A percentile compares a stretch with the other conserved stretches of the same genome.
phyloP scores from a whole-genome alignment of 371 early-diverging fungal species.

The Dinochytrium kinnereticum region DNA sequence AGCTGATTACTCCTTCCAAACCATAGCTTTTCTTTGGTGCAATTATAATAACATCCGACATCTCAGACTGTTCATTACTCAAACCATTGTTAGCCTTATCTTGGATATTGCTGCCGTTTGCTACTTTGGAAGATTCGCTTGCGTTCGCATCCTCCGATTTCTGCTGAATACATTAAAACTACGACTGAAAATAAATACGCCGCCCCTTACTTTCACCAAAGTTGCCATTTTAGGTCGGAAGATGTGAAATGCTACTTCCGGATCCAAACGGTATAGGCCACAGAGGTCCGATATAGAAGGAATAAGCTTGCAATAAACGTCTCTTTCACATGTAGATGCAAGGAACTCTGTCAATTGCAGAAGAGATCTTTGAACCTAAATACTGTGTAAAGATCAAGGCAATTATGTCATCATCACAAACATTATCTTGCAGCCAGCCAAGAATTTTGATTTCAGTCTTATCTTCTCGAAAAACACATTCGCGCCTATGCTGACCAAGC shows the following conservation, averaged over 20 bases:
- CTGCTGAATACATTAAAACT: neutral
- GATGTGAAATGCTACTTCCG: constrained; percentile 75
- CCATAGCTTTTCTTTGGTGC: too few relatives aligned
- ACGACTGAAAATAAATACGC: neutral
- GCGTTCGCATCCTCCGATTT: constrained; percentile 7
- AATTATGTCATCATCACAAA: constrained; percentile 7
- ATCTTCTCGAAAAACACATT: constrained; percentile 49
- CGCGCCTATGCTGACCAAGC: constrained; percentile 59
- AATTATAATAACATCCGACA: too few relatives aligned
- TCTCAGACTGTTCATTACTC: too few relatives aligned
- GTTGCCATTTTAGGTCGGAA: constrained; percentile 67
- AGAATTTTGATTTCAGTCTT: constrained; percentile 59
- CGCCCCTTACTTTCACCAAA: constrained; percentile 20
- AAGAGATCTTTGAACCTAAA: constrained; percentile 59
- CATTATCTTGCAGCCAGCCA: constrained; percentile 62
- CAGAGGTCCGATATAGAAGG: constrained; percentile 67
- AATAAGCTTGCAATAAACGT: constrained; percentile 62
- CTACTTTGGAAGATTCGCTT: neutral
- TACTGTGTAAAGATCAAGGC: neutral
- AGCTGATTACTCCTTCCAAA: constrained; percentile 24
- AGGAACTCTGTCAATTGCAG: constrained; percentile 73
- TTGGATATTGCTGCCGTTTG: too few relatives aligned
- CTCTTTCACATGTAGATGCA: constrained; percentile 61
- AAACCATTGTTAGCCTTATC: too few relatives aligned
- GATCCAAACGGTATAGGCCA: constrained; percentile 64